phyloP scores from a whole-genome alignment of 306 rosid genomes.

The Vigna radiata region DNA sequence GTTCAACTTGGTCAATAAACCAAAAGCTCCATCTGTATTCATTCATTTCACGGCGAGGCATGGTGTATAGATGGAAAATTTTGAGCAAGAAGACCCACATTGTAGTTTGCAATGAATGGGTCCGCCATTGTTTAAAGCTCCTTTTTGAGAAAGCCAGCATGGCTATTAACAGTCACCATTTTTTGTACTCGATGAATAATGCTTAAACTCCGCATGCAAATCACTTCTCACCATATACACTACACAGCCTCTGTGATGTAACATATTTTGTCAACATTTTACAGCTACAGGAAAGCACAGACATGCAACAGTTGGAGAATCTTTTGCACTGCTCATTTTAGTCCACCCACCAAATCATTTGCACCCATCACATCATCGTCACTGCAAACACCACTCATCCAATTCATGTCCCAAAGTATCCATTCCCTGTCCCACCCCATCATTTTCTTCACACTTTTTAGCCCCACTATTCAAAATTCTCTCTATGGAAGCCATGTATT shows the following conservation, averaged over 20 bases:
- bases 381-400: conserved; percentile 45
- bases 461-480: neutral
- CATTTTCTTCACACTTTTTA: neutral
- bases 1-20: conserved; percentile 26
- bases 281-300: conserved; percentile 35
- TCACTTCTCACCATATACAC: conserved; percentile 25
- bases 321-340: conserved; percentile 35
- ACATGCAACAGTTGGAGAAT: conserved; percentile 36
- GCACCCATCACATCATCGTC: conserved; percentile 53
- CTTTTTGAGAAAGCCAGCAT: conserved; percentile 53
- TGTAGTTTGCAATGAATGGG: conserved; percentile 37
- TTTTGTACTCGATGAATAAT: conserved; percentile 44
- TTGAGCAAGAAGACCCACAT: conserved; percentile 39
- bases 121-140: conserved; percentile 44
- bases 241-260: conserved; percentile 34
- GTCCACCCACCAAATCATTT: conserved; percentile 62
- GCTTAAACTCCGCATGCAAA: conserved; percentile 60
- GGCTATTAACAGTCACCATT: conserved; percentile 50
- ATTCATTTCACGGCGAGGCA: conserved; percentile 24
- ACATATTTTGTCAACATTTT: conserved; percentile 19
- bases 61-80: neutral
- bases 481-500: neutral
- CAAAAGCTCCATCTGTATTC: neutral
- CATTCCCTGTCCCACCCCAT: conserved; percentile 16
- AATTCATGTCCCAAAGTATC: conserved; percentile 17